Evolutionary conservation across 2,329 filamentous ascomycete species (phyloP).

Genomic region (Cytospora schulzeri): DNA sequence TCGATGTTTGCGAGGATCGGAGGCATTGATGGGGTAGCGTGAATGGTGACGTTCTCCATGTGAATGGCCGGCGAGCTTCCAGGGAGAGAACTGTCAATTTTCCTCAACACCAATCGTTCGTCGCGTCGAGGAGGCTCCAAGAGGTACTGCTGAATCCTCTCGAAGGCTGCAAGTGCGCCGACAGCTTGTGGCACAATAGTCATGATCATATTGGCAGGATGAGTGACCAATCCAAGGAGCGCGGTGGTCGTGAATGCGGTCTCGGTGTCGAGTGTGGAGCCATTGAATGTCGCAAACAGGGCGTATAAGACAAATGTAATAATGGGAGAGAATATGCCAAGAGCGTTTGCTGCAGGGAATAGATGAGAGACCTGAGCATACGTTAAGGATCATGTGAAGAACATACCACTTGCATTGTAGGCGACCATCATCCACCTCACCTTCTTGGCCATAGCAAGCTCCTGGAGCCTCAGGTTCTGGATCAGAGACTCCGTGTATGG

Average conservation of each 20-base stretch:
- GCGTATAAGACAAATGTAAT: constrained; percentile 40
- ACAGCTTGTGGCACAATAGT: constrained; percentile 40
- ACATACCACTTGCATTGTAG: neutral
- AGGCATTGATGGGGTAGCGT: neutral
- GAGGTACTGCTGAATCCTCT: constrained; percentile 41
- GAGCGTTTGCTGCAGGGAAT: constrained; percentile 41
- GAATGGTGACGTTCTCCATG: neutral
- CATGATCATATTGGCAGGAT: constrained; percentile 48
- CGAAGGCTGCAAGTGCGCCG: constrained; percentile 37
- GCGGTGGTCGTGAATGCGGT: constrained; percentile 44
- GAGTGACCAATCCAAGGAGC: constrained; percentile 40
- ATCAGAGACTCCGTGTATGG: constrained; percentile 26
- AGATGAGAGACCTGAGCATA: constrained; percentile 39
- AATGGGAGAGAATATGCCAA: constrained; percentile 44
- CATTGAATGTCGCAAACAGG: constrained; percentile 28
- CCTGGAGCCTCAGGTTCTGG: constrained; percentile 35
- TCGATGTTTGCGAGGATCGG: neutral
- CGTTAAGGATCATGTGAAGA: neutral
- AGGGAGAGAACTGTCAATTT: neutral
- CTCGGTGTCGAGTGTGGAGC: constrained; percentile 35
- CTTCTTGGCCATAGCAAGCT: constrained; percentile 37
- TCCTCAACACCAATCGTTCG: constrained; percentile 1
- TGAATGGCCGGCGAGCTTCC: neutral
- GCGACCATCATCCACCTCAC: constrained; percentile 41
- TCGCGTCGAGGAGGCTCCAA: neutral